These are phyloP conservation scores for Claviceps fusiformis DNA, from an alignment of 2,329 filamentous ascomycete species.

Conservation along the genomic window DNA sequence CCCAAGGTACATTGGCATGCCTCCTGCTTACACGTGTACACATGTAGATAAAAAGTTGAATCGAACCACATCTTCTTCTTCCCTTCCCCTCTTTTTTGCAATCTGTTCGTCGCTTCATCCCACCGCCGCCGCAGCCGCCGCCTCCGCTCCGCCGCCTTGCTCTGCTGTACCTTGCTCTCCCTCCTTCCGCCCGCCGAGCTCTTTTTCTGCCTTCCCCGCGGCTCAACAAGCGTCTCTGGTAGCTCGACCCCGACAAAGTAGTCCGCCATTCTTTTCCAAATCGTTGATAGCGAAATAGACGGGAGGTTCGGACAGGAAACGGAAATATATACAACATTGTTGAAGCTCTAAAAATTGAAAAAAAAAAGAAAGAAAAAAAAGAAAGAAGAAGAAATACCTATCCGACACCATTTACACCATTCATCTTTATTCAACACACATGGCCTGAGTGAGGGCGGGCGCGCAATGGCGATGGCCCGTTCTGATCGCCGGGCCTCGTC, in stretches of 20 bases:
- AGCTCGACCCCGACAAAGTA: not conserved
- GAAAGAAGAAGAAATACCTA: not conserved
- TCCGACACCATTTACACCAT: not conserved
- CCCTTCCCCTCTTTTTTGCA: too few species aligned
- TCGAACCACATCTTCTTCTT: too few species aligned
- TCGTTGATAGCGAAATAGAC: not conserved
- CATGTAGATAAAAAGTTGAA: too few species aligned
- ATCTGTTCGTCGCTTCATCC: too few species aligned
- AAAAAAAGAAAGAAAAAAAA: not conserved
- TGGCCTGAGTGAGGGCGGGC: conserved; percentile 9
- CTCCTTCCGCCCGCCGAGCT: not conserved
- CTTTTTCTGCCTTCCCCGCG: not conserved
- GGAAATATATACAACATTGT: not conserved
- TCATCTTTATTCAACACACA: conserved; percentile 1
- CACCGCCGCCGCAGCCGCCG: too few species aligned
- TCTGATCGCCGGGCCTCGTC: conserved; percentile 11
- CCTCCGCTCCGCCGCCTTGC: too few species aligned
- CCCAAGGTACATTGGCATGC: too few species aligned
- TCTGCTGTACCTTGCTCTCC: too few species aligned
- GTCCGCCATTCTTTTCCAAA: not conserved
- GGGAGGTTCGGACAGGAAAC: not conserved
- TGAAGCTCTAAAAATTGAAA: not conserved
- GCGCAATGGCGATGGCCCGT: conserved; percentile 11
- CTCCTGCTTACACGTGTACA: too few species aligned
- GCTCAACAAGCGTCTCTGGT: not conserved